phyloP scores from a whole-genome alignment of 352 stramenopile genomes.

The Pythium rhizo-oryzae region DNA sequence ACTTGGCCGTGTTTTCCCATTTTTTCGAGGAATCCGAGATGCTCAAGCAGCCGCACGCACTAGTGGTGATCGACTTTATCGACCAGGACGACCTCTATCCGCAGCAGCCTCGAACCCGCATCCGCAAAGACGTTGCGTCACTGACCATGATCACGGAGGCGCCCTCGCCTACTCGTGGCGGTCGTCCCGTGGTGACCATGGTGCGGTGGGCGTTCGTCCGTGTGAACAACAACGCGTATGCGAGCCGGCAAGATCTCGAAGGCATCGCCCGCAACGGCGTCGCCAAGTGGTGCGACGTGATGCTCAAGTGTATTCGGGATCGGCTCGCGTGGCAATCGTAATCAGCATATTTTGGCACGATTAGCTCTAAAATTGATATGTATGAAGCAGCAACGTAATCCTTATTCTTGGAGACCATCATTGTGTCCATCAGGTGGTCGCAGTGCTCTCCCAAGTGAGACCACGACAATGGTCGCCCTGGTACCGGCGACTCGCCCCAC shows the following conservation, averaged over 20 bases:
- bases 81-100: conserved; percentile 43
- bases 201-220: conserved; percentile 17
- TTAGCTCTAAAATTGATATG: too few species aligned
- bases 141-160: conserved; percentile 6
- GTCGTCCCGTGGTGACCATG: conserved; percentile 9
- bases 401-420: neutral
- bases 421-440: too few species aligned
- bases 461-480: too few species aligned
- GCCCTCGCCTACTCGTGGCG: neutral
- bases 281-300: conserved; percentile 18
- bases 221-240: conserved; percentile 5
- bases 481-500: too few species aligned
- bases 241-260: neutral
- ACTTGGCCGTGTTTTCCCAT: conserved; percentile 7
- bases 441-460: too few species aligned
- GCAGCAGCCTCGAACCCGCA: conserved; percentile 29
- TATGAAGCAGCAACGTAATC: too few species aligned
- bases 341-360: neutral
- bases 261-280: neutral
- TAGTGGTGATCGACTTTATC: conserved; percentile 34
- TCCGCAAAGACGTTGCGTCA: conserved; percentile 38
- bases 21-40: conserved; percentile 8
- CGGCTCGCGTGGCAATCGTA: conserved; percentile 9
- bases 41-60: conserved; percentile 8
- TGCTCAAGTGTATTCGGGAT: conserved; percentile 12